Base-by-base conservation (phyloP, 1,284 basidiomycete genomes). In the Laetiporus sulphureus region DNA sequence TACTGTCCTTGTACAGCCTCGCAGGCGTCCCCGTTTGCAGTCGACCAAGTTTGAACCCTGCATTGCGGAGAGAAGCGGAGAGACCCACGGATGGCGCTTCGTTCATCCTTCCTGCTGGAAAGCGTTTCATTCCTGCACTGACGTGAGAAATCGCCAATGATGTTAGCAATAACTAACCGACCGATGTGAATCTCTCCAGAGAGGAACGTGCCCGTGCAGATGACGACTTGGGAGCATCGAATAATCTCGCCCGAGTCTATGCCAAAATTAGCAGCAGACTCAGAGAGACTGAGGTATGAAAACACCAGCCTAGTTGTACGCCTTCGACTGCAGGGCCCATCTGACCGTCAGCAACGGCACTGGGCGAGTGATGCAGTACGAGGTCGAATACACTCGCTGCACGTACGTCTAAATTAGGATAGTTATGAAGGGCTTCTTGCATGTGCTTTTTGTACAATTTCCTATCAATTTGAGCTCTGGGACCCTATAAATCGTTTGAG, bases 11-110 rank as follows among this genome's bases (percentile, higher is more conserved):
- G 34, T 79, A 78, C 5, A 95, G 67, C 5, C 91, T 71, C 1
- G 91, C 88, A 12, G 91, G 91, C 0, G 91, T 95, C 3, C 91
- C 91, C 0, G 91, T 95, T 66, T 94, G 91, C 40, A 94, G 67
- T 7, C 91, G 75, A 2, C 83, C 83, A 2, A 94, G 78, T 50
- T 75, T 72, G 62, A 95, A 92, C 0, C 89, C 88, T 5, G 88
- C 87, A 5, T 69, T 61, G 4, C 70, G 67, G 4, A 95, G 73
- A 3, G 88, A 89, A 1, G 72, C 73, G 4, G 90, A 92, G 4
- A 94, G 71, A 0, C 83, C 85, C 22, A 75, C 61, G 2, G 86
- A 83, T 0, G 88, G 82, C 13, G 76, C 72, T 46, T 91, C 87
- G 38, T 78, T 72, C 50, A 91, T 73, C 27, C 91, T 71, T n/a